Conservation (phyloP, 192 early-diverging fungal species). For the Funneliformis geosporum region DNA sequence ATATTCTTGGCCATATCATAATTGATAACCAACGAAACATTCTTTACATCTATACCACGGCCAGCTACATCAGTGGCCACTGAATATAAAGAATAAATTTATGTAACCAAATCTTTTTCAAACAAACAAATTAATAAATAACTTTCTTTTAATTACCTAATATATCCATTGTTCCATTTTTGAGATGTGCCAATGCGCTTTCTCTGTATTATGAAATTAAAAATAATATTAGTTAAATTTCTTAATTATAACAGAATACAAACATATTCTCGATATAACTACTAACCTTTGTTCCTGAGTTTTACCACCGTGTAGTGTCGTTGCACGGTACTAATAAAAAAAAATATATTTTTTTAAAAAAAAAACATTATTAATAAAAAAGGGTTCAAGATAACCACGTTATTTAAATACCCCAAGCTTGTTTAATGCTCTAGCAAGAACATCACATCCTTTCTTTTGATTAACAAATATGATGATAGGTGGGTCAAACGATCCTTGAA, state of each 20-base stretch:
- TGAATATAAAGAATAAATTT: not conserved
- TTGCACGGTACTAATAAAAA: slow-evolving; percentile 57
- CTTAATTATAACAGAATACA: not conserved
- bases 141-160: slow-evolving; percentile 43
- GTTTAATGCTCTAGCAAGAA: slow-evolving; percentile 76
- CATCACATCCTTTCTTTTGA: slow-evolving; percentile 91
- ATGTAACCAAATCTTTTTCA: too few species aligned
- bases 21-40: slow-evolving; percentile 95
- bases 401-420: slow-evolving; percentile 59
- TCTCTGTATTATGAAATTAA: slow-evolving; percentile 58
- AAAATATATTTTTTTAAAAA: not conserved
- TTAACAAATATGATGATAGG: slow-evolving; percentile 99
- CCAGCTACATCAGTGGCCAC: slow-evolving; percentile 99
- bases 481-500: slow-evolving; percentile 70
- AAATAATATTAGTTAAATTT: not conserved
- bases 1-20: slow-evolving; percentile 99
- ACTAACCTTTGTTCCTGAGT: slow-evolving; percentile 85
- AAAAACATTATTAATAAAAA: not conserved
- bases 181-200: slow-evolving; percentile 76
- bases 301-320: slow-evolving; percentile 93
- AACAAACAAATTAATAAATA: not conserved
- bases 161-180: slow-evolving; percentile 78
- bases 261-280: not conserved
- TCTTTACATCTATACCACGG: slow-evolving; percentile 98
- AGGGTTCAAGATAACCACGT: not conserved